phyloP scores from a whole-genome alignment of 2,329 filamentous ascomycete genomes.

The Aciculosporium take region DNA sequence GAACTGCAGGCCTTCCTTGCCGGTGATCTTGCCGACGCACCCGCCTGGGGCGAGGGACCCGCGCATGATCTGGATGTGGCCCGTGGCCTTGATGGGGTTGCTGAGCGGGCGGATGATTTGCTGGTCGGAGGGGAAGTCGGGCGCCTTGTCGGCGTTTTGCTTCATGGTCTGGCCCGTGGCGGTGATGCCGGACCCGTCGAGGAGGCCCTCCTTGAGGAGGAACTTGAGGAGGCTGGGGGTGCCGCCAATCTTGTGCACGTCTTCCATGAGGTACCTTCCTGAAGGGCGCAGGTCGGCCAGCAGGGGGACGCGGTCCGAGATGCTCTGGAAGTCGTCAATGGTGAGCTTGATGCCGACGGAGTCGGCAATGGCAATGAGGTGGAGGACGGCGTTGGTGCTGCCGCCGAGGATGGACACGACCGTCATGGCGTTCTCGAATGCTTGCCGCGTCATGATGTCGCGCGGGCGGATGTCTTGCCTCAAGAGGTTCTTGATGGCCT shows the following conservation, averaged over 20 bases:
- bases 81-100: slow-evolving; percentile 76
- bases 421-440: slow-evolving; percentile 77
- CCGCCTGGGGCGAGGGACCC: slow-evolving; percentile 77
- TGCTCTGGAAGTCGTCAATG: slow-evolving; percentile 74
- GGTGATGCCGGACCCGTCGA: slow-evolving; percentile 68
- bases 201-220: slow-evolving; percentile 66
- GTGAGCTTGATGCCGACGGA: slow-evolving; percentile 68
- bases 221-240: slow-evolving; percentile 80
- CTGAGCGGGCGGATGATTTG: slow-evolving; percentile 65
- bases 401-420: slow-evolving; percentile 71
- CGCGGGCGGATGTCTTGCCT: slow-evolving; percentile 62
- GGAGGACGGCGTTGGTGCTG: slow-evolving; percentile 74
- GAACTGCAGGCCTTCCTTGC: slow-evolving; percentile 80
- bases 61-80: slow-evolving; percentile 77
- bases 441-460: slow-evolving; percentile 66
- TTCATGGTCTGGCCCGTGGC: slow-evolving; percentile 83
- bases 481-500: slow-evolving; percentile 60
- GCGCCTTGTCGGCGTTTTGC: slow-evolving; percentile 66
- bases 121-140: slow-evolving; percentile 62
- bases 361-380: slow-evolving; percentile 73
- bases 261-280: slow-evolving; percentile 77
- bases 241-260: slow-evolving; percentile 73
- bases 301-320: slow-evolving; percentile 66
- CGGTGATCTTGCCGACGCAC: slow-evolving; percentile 85
- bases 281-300: slow-evolving; percentile 74